A percentile compares a stretch with the other conserved stretches of the same genome.
Conservation (phyloP, 164 flowering plant species). For the Piper longum region DNA sequence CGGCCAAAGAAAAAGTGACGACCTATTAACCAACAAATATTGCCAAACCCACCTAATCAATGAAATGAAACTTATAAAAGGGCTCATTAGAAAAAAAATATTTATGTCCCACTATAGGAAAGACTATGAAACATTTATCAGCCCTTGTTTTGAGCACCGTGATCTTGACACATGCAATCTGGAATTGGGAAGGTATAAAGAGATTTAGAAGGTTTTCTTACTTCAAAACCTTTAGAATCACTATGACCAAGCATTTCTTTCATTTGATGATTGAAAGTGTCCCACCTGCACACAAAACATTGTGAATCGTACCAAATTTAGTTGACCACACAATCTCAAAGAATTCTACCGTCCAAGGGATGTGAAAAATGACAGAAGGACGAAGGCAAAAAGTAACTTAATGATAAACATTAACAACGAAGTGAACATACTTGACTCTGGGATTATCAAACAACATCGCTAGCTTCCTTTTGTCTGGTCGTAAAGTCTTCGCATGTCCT, state of each 20-base stretch:
- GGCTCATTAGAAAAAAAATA: not conserved
- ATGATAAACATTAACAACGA: not conserved
- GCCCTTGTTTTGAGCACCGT: not conserved
- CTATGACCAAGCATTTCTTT: constrained; percentile 74
- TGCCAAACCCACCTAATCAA: not conserved
- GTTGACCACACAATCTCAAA: not conserved
- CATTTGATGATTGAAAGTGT: constrained; percentile 52
- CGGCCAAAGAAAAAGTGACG: not conserved
- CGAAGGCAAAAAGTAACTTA: not conserved
- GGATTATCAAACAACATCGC: constrained; percentile 66
- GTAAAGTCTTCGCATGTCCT: constrained; percentile 85
- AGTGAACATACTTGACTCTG: constrained; percentile 35
- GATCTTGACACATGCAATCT: constrained; percentile 79
- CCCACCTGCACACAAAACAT: constrained; percentile 44
- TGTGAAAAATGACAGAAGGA: not conserved
- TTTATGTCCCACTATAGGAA: constrained; percentile 5
- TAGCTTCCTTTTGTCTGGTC: constrained; percentile 79
- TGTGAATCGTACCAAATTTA: not conserved
- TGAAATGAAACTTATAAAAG: not conserved
- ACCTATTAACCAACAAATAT: constrained; percentile 1
- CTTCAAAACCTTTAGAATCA: constrained; percentile 58
- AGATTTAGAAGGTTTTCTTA: constrained; percentile 54
- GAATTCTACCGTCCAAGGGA: not conserved
- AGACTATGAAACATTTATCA: constrained; percentile 4
- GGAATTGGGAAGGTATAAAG: constrained; percentile 90